Conservation (phyloP, 306 rosid species). For the Fragaria vesca region DNA sequence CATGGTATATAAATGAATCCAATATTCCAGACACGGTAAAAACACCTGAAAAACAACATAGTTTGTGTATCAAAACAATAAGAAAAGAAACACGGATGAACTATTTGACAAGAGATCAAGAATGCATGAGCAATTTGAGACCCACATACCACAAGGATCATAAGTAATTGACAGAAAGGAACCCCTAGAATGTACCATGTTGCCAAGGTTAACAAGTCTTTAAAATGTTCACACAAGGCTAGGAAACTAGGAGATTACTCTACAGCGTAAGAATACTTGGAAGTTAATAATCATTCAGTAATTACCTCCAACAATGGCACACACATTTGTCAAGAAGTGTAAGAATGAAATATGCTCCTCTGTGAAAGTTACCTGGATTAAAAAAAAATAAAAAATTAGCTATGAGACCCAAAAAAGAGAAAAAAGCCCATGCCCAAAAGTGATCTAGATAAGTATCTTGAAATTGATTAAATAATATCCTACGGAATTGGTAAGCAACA, state of each 20-base stretch:
- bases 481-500: constrained; percentile 1
- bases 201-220: background rate
- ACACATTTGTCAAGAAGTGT: constrained; percentile 93
- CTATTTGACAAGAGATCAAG: background rate
- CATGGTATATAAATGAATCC: constrained; percentile 95
- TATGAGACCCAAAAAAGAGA: background rate
- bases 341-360: constrained; percentile 85
- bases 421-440: background rate
- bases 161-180: background rate
- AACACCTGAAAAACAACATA: constrained; percentile 54
- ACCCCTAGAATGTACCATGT: background rate
- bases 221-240: background rate
- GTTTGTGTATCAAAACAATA: constrained; percentile 10
- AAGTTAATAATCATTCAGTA: constrained; percentile 12
- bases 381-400: constrained; percentile 20
- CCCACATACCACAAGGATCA: background rate
- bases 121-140: background rate
- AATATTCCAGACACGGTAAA: constrained; percentile 94
- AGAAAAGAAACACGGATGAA: background rate
- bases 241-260: background rate
- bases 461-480: background rate
- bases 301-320: constrained; percentile 98
- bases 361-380: constrained; percentile 67
- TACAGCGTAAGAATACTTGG: background rate
- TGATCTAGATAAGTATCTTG: background rate